phyloP scores from a whole-genome alignment of 305 asterid species.

The Fraxinus floribunda region DNA sequence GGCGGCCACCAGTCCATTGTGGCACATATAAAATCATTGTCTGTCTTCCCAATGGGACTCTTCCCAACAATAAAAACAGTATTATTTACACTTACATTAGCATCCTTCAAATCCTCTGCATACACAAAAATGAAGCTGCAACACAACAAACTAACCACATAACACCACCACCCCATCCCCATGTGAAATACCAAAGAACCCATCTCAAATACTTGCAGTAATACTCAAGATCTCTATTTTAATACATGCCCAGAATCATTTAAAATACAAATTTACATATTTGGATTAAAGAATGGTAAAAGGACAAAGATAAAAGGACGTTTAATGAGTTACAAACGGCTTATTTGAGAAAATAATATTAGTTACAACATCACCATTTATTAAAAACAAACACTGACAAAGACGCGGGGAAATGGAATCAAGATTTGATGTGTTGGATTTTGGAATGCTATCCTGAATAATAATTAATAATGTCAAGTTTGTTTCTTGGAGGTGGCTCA shows the following conservation, averaged over 20 bases:
- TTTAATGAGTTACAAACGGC: neutral
- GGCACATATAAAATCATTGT: conserved; percentile 54
- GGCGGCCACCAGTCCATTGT: conserved; percentile 77
- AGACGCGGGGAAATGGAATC: neutral
- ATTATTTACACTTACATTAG: conserved; percentile 20
- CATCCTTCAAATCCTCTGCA: conserved; percentile 27
- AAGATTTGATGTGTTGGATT: neutral
- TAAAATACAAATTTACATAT: neutral
- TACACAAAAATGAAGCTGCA: conserved; percentile 19
- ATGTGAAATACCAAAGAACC: conserved; percentile 22
- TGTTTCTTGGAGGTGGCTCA: neutral
- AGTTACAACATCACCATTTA: neutral
- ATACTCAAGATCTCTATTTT: conserved; percentile 18
- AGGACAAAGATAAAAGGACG: neutral
- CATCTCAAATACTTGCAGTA: conserved; percentile 25
- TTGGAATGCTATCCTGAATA: neutral
- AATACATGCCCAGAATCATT: neutral
- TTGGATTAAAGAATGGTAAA: neutral
- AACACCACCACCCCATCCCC: conserved; percentile 18
- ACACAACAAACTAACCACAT: conserved; percentile 23
- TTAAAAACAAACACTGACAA: neutral
- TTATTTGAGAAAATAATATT: neutral
- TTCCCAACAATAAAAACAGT: conserved; percentile 40
- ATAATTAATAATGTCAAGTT: neutral
- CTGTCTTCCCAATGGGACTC: conserved; percentile 45